phyloP scores from a whole-genome alignment of 108 stramenopile species.

The Cyclotella atomus region DNA sequence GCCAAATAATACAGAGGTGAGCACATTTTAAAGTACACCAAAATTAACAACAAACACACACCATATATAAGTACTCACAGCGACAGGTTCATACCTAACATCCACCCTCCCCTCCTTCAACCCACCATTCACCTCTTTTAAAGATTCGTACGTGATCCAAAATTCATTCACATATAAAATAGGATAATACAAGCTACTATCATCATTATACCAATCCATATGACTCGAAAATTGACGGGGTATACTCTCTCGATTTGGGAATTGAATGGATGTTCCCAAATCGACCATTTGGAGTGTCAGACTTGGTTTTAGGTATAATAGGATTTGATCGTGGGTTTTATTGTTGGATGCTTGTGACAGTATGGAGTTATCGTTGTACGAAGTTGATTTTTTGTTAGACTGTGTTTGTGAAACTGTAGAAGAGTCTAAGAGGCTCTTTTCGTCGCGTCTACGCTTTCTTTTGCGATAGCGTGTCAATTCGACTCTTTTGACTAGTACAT shows the following conservation, averaged over 20 bases:
- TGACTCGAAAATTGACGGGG: conserved; percentile 46
- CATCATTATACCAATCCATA: conserved; percentile 48
- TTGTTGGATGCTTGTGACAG: conserved; percentile 46
- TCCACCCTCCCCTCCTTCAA: conserved; percentile 49
- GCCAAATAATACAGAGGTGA: too few relatives aligned
- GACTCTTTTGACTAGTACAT: conserved; percentile 50
- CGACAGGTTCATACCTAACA: conserved; percentile 48
- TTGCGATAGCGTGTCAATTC: conserved; percentile 44
- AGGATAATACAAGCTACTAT: conserved; percentile 54
- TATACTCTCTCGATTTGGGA: conserved; percentile 38
- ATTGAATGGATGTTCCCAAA: conserved; percentile 24
- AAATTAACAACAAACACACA: background rate
- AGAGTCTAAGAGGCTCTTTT: conserved; percentile 45
- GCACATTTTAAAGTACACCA: too few relatives aligned
- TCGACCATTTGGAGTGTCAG: conserved; percentile 61
- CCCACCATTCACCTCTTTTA: conserved; percentile 68
- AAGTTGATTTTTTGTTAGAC: background rate
- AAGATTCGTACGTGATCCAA: conserved; percentile 66
- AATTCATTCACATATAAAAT: conserved; percentile 73
- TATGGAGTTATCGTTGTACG: conserved; percentile 23
- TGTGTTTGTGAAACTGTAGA: background rate
- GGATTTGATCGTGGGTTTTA: conserved; percentile 52
- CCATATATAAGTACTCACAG: conserved; percentile 14
- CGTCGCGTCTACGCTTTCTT: conserved; percentile 52
- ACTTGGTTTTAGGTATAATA: conserved; percentile 57